phyloP scores from a whole-genome alignment of 2,329 filamentous ascomycete species.

The Curvularia sp. region DNA sequence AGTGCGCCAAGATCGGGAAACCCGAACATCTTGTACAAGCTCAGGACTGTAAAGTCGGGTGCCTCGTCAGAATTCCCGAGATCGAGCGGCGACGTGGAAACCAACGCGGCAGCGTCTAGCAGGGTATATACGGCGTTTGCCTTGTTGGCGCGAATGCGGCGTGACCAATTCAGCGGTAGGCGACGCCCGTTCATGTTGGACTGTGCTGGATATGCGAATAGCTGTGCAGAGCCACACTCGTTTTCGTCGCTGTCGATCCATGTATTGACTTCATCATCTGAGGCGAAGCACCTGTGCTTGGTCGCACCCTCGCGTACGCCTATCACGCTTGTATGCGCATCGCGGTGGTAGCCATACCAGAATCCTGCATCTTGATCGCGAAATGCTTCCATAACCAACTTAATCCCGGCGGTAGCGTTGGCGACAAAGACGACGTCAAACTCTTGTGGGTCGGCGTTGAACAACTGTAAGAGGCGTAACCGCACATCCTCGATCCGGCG shows the following conservation, averaged over 20 bases:
- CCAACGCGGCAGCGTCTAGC: conserved; percentile 82
- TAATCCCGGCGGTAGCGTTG: conserved; percentile 90
- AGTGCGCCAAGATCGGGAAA: conserved; percentile 90
- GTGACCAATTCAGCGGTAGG: conserved; percentile 73
- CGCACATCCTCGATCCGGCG: conserved; percentile 78
- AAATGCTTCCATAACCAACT: conserved; percentile 81
- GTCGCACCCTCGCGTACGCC: conserved; percentile 75
- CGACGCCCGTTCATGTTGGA: conserved; percentile 90
- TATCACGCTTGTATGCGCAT: conserved; percentile 86
- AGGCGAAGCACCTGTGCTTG: conserved; percentile 69
- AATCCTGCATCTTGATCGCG: conserved; percentile 74
- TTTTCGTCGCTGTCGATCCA: conserved; percentile 63
- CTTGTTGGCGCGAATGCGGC: conserved; percentile 53
- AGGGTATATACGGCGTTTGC: conserved; percentile 66
- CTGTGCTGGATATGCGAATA: conserved; percentile 88
- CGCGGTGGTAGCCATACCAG: conserved; percentile 80
- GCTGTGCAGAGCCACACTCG: conserved; percentile 33
- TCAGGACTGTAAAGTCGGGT: conserved; percentile 86
- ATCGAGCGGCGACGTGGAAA: conserved; percentile 78
- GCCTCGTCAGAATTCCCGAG: conserved; percentile 66
- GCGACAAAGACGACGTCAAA: conserved; percentile 92
- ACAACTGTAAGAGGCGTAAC: conserved; percentile 73
- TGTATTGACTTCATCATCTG: conserved; percentile 65
- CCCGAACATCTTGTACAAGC: conserved; percentile 97
- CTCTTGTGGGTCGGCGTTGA: conserved; percentile 78